phyloP scores from a whole-genome alignment of 768 basidiomycete genomes.

The Serendipita vermifera region DNA sequence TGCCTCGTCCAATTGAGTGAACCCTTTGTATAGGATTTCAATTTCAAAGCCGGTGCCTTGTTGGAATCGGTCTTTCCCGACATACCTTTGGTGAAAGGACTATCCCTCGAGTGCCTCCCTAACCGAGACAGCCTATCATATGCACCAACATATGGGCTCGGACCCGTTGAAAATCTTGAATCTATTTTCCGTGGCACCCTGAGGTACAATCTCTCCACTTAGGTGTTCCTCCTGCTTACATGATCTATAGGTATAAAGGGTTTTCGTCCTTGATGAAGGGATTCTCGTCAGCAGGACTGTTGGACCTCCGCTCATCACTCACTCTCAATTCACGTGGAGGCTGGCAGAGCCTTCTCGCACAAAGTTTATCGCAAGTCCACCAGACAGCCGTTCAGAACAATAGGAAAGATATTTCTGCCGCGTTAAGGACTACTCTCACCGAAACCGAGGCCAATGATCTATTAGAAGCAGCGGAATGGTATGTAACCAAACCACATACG shows the following conservation, averaged over 20 bases:
- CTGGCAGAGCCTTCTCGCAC: constrained; percentile 11
- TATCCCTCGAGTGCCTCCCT: constrained; percentile 69
- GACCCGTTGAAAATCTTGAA: constrained; percentile 29
- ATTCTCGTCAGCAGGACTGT: constrained; percentile 57
- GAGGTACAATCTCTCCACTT: constrained; percentile 31
- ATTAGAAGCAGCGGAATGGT: constrained; percentile 19
- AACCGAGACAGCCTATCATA: constrained; percentile 76
- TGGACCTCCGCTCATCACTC: constrained; percentile 28
- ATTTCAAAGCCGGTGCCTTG: constrained; percentile 41
- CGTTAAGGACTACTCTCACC: constrained; percentile 2
- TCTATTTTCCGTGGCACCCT: constrained; percentile 78
- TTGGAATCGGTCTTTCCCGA: constrained; percentile 46
- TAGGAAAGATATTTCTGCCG: constrained; percentile 24
- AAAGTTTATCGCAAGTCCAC: constrained; percentile 11
- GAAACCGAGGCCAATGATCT: constrained; percentile 13
- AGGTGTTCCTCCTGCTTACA: not conserved
- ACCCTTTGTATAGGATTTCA: constrained; percentile 26
- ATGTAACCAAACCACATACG: not conserved
- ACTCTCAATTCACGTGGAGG: constrained; percentile 10
- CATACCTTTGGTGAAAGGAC: constrained; percentile 50
- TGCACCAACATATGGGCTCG: constrained; percentile 47
- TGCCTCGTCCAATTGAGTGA: not conserved
- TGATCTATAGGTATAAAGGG: constrained; percentile 56
- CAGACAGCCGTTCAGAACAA: constrained; percentile 26
- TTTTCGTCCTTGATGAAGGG: constrained; percentile 62